A percentile compares a stretch with the other conserved stretches of the same genome.
These are phyloP conservation scores for Ogataea glucozyma DNA, from an alignment of 805 yeast genomes.

Conservation along the genomic window DNA sequence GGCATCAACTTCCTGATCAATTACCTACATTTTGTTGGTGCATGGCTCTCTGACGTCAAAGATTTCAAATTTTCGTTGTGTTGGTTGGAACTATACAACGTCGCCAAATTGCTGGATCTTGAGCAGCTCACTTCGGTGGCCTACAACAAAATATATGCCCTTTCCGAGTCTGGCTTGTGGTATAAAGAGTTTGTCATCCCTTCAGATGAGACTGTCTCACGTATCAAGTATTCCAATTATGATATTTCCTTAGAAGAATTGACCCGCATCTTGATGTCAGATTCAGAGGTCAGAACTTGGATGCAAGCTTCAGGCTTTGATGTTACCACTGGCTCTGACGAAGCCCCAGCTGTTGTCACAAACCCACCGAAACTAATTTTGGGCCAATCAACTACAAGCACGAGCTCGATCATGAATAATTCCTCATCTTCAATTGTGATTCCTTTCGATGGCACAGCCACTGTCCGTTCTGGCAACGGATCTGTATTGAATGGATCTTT, in stretches of 20 bases:
- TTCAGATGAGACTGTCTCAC: not conserved
- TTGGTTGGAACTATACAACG: conserved; percentile 18
- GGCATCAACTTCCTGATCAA: conserved; percentile 29
- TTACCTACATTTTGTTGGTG: conserved; percentile 20
- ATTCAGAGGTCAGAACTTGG: conserved; percentile 18
- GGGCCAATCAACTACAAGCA: conserved; percentile 21
- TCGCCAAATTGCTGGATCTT: conserved; percentile 9
- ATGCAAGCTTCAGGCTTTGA: conserved; percentile 15
- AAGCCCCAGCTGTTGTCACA: conserved; percentile 14
- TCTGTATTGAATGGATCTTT: conserved; percentile 13
- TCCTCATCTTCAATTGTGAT: conserved; percentile 19
- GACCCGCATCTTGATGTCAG: conserved; percentile 6
- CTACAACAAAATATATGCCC: conserved; percentile 9
- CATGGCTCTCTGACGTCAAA: conserved; percentile 23
- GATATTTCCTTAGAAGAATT: conserved; percentile 10
- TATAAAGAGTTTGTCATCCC: conserved; percentile 17
- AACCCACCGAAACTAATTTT: conserved; percentile 22
- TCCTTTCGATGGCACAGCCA: conserved; percentile 11
- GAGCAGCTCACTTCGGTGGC: conserved; percentile 15
- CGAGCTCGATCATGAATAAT: conserved; percentile 23
- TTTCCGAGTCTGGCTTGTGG: conserved; percentile 20
- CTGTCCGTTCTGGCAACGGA: conserved; percentile 12
- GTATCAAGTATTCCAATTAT: not conserved
- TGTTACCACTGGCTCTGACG: conserved; percentile 7
- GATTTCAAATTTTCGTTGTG: conserved; percentile 24